Evolutionary conservation across 805 yeast species (phyloP), one percentile per base, ranked within the genome.

Genomic region (Saccharomycopsis malanga): DNA sequence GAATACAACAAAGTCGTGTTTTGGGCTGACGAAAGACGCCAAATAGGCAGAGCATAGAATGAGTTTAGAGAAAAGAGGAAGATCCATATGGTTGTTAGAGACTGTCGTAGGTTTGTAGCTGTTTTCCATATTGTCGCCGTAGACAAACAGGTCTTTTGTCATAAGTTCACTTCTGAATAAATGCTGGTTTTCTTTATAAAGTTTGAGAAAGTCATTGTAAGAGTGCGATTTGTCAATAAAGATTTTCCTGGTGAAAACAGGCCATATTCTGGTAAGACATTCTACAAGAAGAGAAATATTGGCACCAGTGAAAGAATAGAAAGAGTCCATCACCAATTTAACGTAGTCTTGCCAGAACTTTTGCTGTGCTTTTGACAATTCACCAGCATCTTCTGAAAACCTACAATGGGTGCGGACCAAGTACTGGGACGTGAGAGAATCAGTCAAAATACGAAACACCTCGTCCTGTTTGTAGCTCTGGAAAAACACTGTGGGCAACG

Each of bases 31-130:
- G 48, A 61, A 67, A 2, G 75, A 70, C 2, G 75, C 74, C 44
- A 71, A 58, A 49, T 69, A 71, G 1, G 73, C 65, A 3, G 74
- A 73, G 39, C 72, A 60, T 24, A 71, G 56, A 14, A 71, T 60
- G 50, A 60, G 69, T 52, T 71, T 70, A 10, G 74, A 66, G 45
- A 65, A 67, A 15, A 57, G 54, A 1, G 74, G 70, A 34, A 71
- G 57, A 52, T 70, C 73, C 20, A 58, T 56, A 14, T 20, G 24
- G 15, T n/a, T n/a, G n/a, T n/a, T n/a, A n/a, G n/a, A n/a, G n/a
- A n/a, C n/a, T n/a, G n/a, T n/a, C n/a, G n/a, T n/a, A n/a, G n/a
- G n/a, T n/a, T n/a, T n/a, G n/a, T n/a, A n/a, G 12, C 12, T 27
- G 30, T 12, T 27, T 27, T 27, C 30, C 7, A 9, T 12, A 9